These are phyloP conservation scores for Sporothrix sp. DNA, from an alignment of 2,329 filamentous ascomycete genomes.

Conservation along the genomic window DNA sequence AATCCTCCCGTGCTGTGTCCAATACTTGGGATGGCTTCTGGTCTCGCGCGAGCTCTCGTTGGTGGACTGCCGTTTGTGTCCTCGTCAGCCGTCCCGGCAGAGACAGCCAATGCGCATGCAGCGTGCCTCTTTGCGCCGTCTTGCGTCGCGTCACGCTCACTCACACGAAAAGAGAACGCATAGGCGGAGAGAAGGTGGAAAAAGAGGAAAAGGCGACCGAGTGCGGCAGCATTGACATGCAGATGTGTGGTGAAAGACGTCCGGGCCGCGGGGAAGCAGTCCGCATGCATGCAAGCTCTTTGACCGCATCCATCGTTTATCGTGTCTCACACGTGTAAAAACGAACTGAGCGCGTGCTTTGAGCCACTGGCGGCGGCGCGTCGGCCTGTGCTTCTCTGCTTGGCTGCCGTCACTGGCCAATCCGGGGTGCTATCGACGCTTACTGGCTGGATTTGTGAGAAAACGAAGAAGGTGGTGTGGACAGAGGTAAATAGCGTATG, in stretches of 20 bases:
- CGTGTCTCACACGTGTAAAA: no score
- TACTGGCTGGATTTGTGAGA: constrained; percentile 1
- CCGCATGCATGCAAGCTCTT: constrained; percentile 11
- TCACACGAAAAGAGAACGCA: no score
- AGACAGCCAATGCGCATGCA: neutral
- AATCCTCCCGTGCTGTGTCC: constrained; percentile 9
- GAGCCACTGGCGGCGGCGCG: constrained; percentile 4
- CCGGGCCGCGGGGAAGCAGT: no score
- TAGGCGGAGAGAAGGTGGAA: no score
- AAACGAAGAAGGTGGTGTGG: constrained; percentile 4
- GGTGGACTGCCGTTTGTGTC: neutral
- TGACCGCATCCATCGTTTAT: constrained; percentile 3
- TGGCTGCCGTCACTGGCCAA: constrained; percentile 1
- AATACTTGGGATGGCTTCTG: constrained; percentile 2
- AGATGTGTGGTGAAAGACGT: no score
- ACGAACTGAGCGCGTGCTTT: constrained; percentile 11
- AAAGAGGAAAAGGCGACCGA: neutral
- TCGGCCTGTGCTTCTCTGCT: constrained; percentile 1
- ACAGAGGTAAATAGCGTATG: no score
- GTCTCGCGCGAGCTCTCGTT: no score
- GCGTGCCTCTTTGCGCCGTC: neutral
- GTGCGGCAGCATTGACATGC: neutral
- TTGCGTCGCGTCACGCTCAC: neutral
- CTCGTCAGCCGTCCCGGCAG: neutral
- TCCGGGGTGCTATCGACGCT: neutral